These are phyloP conservation scores for Paraconiothyrium sp. DNA, from an alignment of 2,329 filamentous ascomycete species.

Conservation along the genomic window DNA sequence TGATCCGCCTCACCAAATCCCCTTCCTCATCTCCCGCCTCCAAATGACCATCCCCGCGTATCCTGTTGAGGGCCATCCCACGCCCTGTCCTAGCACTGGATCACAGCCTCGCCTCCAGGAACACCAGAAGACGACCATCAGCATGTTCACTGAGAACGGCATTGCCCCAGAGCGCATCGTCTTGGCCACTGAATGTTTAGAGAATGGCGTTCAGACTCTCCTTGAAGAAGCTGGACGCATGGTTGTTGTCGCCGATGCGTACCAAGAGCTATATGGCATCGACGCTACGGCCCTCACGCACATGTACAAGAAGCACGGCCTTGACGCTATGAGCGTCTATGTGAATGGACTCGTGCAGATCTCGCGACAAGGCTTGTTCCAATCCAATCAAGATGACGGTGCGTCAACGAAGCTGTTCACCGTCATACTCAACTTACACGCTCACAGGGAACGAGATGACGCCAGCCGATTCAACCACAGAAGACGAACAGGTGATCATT, in stretches of 20 bases:
- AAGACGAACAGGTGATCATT: not conserved
- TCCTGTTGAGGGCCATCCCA: not conserved
- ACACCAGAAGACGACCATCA: conserved; percentile 7
- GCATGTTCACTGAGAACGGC: not conserved
- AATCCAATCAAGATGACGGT: not conserved
- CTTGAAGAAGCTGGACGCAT: not conserved
- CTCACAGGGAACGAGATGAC: not conserved
- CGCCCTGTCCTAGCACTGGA: too few relatives aligned
- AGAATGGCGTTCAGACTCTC: not conserved
- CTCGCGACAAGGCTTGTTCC: conserved; percentile 4
- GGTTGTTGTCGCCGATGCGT: not conserved
- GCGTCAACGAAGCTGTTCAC: not conserved
- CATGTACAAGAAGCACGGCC: not conserved
- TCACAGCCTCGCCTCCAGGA: not conserved
- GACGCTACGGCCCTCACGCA: not conserved
- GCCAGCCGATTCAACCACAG: not conserved
- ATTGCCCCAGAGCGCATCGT: conserved; percentile 4
- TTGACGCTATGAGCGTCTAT: not conserved
- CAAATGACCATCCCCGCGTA: not conserved
- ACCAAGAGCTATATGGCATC: not conserved
- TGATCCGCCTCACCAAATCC: not conserved
- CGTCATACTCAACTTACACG: not conserved
- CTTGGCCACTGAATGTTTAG: not conserved
- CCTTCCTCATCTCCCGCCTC: too few relatives aligned
- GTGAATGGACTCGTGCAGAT: not conserved